Evolutionary conservation across 768 basidiomycete genomes (phyloP).

Genomic region (Kwoniella sp.): DNA sequence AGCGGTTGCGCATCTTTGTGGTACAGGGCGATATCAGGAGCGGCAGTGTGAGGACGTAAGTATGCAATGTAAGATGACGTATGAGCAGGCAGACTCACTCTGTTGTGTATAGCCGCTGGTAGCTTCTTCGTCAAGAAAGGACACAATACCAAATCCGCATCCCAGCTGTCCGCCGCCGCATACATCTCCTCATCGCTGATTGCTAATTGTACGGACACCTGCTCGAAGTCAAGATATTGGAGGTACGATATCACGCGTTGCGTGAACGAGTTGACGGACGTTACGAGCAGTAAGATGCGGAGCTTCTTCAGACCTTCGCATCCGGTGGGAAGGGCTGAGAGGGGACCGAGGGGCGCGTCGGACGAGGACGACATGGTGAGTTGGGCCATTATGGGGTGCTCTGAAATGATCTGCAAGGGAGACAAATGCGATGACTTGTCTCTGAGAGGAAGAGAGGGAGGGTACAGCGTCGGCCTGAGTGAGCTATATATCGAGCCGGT

Average conservation of each 20-base stretch:
- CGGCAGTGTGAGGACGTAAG: neutral
- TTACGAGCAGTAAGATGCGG: slow-evolving; percentile 40
- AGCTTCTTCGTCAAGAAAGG: slow-evolving; percentile 49
- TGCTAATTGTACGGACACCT: slow-evolving; percentile 43
- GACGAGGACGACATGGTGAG: slow-evolving; percentile 5
- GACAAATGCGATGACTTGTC: too few relatives aligned
- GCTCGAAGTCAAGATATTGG: slow-evolving; percentile 32
- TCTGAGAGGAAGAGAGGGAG: too few relatives aligned
- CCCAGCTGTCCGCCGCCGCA: slow-evolving; percentile 28
- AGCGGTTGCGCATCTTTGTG: neutral
- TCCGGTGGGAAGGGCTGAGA: slow-evolving; percentile 21
- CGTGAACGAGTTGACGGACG: slow-evolving; percentile 48
- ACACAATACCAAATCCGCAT: slow-evolving; percentile 43
- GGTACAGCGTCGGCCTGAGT: too few relatives aligned
- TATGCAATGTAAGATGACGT: neutral
- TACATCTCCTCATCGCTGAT: slow-evolving; percentile 42
- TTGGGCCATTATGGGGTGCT: too few relatives aligned
- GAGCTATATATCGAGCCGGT: too few relatives aligned
- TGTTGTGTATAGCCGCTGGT: slow-evolving; percentile 36
- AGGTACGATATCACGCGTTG: slow-evolving; percentile 41
- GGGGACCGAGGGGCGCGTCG: slow-evolving; percentile 29
- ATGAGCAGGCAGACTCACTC: slow-evolving; percentile 28
- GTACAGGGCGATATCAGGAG: neutral
- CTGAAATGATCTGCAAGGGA: too few relatives aligned
- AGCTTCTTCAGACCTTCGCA: slow-evolving; percentile 19